These are phyloP conservation scores for Cornus kousa DNA, from an alignment of 148 eudicot genomes.

Conservation along the genomic window DNA sequence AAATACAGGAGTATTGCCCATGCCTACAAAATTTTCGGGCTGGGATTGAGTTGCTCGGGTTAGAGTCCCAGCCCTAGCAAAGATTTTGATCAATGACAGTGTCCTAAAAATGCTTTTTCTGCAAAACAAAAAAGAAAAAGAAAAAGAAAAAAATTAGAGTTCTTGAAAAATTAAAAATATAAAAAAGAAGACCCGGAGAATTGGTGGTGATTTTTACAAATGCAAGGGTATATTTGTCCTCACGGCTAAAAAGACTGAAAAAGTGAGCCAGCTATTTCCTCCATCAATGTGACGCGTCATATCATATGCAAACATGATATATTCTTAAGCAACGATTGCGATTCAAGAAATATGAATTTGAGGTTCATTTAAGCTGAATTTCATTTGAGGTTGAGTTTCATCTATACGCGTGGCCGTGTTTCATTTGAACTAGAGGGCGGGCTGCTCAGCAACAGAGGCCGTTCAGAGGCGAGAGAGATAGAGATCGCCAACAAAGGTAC, in stretches of 20 bases:
- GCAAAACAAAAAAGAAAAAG: too few relatives aligned
- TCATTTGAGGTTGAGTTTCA: constrained; percentile 20
- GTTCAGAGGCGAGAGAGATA: neutral
- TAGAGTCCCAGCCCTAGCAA: too few relatives aligned
- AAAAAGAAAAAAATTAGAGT: too few relatives aligned
- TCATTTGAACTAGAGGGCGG: constrained; percentile 10
- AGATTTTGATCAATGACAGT: too few relatives aligned
- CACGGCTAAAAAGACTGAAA: neutral
- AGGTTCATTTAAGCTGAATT: constrained; percentile 29
- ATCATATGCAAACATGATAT: constrained; percentile 10
- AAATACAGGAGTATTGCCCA: too few relatives aligned
- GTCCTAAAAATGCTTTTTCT: too few relatives aligned
- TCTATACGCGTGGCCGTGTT: neutral
- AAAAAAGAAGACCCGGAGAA: too few relatives aligned
- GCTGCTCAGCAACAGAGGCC: neutral
- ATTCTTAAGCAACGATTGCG: constrained; percentile 11
- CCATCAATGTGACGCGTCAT: constrained; percentile 18
- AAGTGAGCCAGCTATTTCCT: constrained; percentile 23
- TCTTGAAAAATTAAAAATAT: too few relatives aligned
- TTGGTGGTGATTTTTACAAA: neutral
- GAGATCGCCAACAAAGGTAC: constrained; percentile 5
- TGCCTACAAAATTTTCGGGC: too few relatives aligned
- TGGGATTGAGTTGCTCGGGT: too few relatives aligned
- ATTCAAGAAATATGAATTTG: constrained; percentile 8
- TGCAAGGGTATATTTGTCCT: constrained; percentile 17